Conservation (phyloP, 163 green algal species). For the Scenedesmus sp. region DNA sequence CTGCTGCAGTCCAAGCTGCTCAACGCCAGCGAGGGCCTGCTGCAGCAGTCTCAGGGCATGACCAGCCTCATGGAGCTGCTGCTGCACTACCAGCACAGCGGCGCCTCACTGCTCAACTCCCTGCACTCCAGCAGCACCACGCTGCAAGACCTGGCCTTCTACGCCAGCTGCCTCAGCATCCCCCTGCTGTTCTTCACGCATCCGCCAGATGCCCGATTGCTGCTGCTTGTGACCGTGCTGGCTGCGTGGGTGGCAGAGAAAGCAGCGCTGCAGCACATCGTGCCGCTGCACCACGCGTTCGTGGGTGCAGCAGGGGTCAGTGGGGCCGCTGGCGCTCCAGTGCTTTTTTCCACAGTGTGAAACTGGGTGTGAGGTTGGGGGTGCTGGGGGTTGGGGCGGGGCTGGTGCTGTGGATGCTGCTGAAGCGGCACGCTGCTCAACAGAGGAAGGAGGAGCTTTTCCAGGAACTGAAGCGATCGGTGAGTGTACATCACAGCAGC, state of each 20-base stretch:
- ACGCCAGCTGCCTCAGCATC: background rate
- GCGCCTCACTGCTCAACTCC: background rate
- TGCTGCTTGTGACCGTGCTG: slow-evolving; percentile 25
- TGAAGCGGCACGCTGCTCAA: background rate
- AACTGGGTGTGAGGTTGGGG: slow-evolving; percentile 29
- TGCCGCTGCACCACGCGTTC: background rate
- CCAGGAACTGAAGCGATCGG: slow-evolving; percentile 7
- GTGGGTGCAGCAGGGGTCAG: background rate
- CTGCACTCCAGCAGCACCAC: slow-evolving; percentile 14
- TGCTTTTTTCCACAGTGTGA: slow-evolving; percentile 1
- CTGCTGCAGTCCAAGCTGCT: slow-evolving; percentile 42
- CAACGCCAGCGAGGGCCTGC: slow-evolving; percentile 43
- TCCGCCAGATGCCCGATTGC: slow-evolving; percentile 13
- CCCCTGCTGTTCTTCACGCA: slow-evolving; percentile 45
- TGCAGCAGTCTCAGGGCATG: slow-evolving; percentile 32
- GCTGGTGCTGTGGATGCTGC: slow-evolving; percentile 25
- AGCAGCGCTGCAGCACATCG: background rate
- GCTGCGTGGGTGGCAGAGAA: slow-evolving; percentile 2
- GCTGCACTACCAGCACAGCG: slow-evolving; percentile 23
- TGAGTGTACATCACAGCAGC: background rate
- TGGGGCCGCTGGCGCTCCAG: background rate
- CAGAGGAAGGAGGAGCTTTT: slow-evolving; percentile 13
- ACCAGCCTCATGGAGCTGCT: slow-evolving; percentile 26
- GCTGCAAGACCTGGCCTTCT: slow-evolving; percentile 16
- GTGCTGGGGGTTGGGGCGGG: background rate